A percentile compares a stretch with the other conserved stretches of the same genome.
phyloP scores from a whole-genome alignment of 2,329 filamentous ascomycete genomes.

The Colletotrichum musicola region DNA sequence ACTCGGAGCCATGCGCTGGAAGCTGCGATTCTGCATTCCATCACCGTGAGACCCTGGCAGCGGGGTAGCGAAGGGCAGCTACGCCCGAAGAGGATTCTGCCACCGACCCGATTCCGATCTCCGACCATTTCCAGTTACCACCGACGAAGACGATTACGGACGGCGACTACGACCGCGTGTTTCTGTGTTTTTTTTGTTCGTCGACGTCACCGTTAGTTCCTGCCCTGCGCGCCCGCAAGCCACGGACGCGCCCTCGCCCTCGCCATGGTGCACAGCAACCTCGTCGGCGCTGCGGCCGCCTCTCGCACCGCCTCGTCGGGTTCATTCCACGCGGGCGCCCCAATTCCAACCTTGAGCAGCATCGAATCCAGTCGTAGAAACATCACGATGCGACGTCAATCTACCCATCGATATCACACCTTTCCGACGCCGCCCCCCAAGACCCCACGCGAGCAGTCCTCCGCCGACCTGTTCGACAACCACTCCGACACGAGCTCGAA shows the following conservation, averaged over 20 bases:
- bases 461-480: constrained; percentile 45
- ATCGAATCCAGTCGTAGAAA: constrained; percentile 40
- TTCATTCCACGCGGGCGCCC: constrained; percentile 66
- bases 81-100: constrained; percentile 34
- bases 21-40: constrained; percentile 37
- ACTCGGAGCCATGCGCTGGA: constrained; percentile 35
- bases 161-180: neutral
- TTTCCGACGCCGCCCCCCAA: constrained; percentile 82
- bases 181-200: neutral
- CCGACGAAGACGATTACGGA: constrained; percentile 8
- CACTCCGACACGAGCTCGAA: constrained; percentile 45
- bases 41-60: constrained; percentile 39
- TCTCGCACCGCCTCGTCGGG: constrained; percentile 51
- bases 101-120: constrained; percentile 34
- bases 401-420: constrained; percentile 78
- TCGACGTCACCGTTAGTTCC: constrained; percentile 29
- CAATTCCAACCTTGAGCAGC: constrained; percentile 55
- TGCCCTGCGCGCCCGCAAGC: neutral
- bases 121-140: constrained; percentile 29
- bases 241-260: neutral
- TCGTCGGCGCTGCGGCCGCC: constrained; percentile 20
- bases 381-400: constrained; percentile 51
- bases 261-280: constrained; percentile 31
- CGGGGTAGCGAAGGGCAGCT: constrained; percentile 38
- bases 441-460: constrained; percentile 66